Evolutionary conservation across 306 rosid genomes (phyloP), one percentile per base, ranked within the genome.

Genomic region (Trichosanthes truncata): DNA sequence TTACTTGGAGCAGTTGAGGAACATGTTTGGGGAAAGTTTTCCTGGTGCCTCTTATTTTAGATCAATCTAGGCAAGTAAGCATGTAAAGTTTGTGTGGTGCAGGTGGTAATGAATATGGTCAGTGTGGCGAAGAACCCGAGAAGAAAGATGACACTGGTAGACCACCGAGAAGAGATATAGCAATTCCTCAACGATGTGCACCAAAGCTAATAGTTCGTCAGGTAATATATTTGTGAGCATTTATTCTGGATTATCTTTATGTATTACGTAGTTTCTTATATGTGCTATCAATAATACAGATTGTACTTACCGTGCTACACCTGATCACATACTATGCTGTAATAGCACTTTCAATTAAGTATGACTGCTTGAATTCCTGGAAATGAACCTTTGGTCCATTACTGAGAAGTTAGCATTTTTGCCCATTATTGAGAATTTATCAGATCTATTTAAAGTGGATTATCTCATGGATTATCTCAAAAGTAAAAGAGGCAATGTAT

Each of bases 21-120:
- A 74, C 31, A 31, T 33, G 15, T 51, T 74, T 74, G 43, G 29
- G 41, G 45, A 49, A 51, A 31, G 31, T 31, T 2, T 74, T 31
- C 31, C 5, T 18, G 4, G 62, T 12, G 33, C 33, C 9, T 81
- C 33, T 4, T 55, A 17, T 23, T 65, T 66, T 67, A 35, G 41
- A 66, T 84, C 66, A 55, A 21, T 82, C 46, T 51, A 73, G 77
- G 82, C 51, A 57, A 74, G 75, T 73, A 52, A 74, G 46, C 18
- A 51, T 20, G 17, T 20, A 3, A 79, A 78, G 72, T 73, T 52
- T 72, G 59, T 72, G 79, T 87, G 81, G 74, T 80, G 80, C 83
- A 91, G 99, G 99, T 81, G 99, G 99, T 77, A 93, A 93, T 81
- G 99, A 96, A 86, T 96, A 96, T 73, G 99, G 99, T 57, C 99